Evolutionary conservation across 2,329 filamentous ascomycete genomes (phyloP), one percentile per base, ranked within the genome.

Genomic region (Botrytis pseudocinerea): DNA sequence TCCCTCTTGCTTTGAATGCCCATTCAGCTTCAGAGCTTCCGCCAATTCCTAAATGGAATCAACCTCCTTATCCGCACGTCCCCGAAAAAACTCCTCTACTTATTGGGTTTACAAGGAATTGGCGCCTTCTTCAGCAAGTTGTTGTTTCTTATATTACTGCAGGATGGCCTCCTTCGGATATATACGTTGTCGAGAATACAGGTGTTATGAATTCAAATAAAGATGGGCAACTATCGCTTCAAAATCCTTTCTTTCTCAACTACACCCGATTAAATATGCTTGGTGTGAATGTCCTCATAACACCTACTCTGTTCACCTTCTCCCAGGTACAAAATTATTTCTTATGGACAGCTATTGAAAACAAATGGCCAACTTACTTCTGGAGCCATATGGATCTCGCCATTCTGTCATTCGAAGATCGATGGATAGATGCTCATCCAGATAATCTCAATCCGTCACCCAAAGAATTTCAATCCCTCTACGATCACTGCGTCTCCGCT

Each of bases 161-260:
- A 4, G 88, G 88, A 66, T 90, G 88, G 87, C 88, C 87, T 2
- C 80, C 86, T 0, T 82, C 82, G 32, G 84, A 89, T 75, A 89
- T 90, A 74, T 86, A 87, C 75, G 85, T 90, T 2, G 80, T 90
- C 42, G 88, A 90, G 77, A 90, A 90, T 80, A 90, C 85, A 8
- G 87, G 87, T 9, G 85, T 85, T 22, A 86, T 88, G 78, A 81
- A 86, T 71, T 84, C 86, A 66, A 90, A 90, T 57, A 78, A 81
- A n/a, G 80, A 82, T 14, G 84, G 83, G 4, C 80, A 82, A 48
- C 82, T 89, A 5, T 83, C 83, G 0, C 81, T 87, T 0, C 85
- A 89, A 74, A 88, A 90, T 74, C 88, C 86, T 0, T 88, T 86
- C 80, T 89, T 84, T 78, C 81, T 90, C 35, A 85, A 89, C 79